Evolutionary conservation across 768 basidiomycete species (phyloP), one percentile per base, ranked within the genome.

Genomic region (Candolleomyces efflorescens): DNA sequence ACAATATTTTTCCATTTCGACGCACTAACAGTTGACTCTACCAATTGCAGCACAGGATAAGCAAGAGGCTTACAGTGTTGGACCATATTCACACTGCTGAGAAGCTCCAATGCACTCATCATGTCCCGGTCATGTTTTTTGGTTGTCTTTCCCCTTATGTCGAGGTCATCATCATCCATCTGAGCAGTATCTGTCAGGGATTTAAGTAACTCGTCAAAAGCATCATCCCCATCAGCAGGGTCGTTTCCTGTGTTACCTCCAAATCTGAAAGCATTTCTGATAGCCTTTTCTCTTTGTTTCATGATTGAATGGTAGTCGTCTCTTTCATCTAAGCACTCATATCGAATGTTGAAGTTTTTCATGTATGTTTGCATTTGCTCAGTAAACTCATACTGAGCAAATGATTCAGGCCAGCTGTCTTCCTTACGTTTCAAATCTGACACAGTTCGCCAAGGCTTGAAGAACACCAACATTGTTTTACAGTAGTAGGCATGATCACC

Each of bases 241-340:
- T n/a, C n/a, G n/a, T n/a, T n/a, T 32, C 11, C 32, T 32, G 1
- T 32, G 2, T 32, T 11, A 32, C 5, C 32, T 7, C 1, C 5
- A 11, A 1, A 1, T 32, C 32, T 48, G 17, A 20, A 20, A 12
- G 18, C n/a, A 18, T 9, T 24, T 3, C 1, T 13, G 18, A 7
- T 10, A 2, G 10, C 10, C 9, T 22, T 46, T 26, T n/a, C 49
- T 36, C 20, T 36, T 51, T 22, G 13, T 5, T 17, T 36, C 5
- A 62, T 12, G 57, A 60, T 59, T 24, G 67, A 60, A 37, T 60
- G 39, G 59, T 60, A 72, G 48, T 74, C 72, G 61, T 76, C 73
- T 20, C 68, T 39, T 2, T 68, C 67, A 67, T 76, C 72, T 6
- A 69, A 50, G 53, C 73, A 75, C 53, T 76, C 73, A 62, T 75